phyloP scores from a whole-genome alignment of 2,329 filamentous ascomycete genomes.

The Fusarium sp. region DNA sequence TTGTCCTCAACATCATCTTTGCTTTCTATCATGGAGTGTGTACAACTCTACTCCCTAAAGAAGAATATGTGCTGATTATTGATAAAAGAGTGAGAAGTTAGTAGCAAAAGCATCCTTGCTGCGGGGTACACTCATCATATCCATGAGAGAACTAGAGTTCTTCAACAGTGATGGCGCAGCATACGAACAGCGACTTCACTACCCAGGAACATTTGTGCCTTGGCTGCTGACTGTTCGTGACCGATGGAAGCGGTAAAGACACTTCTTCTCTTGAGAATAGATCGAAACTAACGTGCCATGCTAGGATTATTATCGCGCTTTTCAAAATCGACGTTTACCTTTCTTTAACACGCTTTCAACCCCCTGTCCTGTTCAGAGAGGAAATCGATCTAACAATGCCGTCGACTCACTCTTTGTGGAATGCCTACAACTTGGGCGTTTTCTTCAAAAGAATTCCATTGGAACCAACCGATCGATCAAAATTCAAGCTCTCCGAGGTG shows the following conservation, averaged over 20 bases:
- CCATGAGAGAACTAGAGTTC: conserved; percentile 51
- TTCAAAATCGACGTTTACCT: conserved; percentile 56
- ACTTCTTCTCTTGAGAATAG: background rate
- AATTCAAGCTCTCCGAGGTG: conserved; percentile 48
- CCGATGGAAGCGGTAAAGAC: conserved; percentile 50
- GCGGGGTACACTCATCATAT: conserved; percentile 50
- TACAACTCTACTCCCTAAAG: background rate
- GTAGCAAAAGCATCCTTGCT: conserved; percentile 50
- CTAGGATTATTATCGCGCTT: conserved; percentile 49
- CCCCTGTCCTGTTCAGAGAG: conserved; percentile 49
- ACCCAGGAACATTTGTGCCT: conserved; percentile 53
- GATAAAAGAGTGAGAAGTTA: conserved; percentile 45
- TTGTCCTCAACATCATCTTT: conserved; percentile 55
- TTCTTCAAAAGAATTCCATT: conserved; percentile 50
- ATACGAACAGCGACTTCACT: conserved; percentile 50
- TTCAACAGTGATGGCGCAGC: conserved; percentile 51
- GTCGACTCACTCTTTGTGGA: conserved; percentile 51
- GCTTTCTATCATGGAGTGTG: conserved; percentile 52
- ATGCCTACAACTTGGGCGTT: conserved; percentile 51
- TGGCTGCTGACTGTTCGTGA: conserved; percentile 49
- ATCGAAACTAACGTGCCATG: background rate
- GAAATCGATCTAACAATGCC: conserved; percentile 53
- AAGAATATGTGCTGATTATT: background rate
- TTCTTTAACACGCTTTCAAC: conserved; percentile 47
- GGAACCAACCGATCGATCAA: conserved; percentile 49